These are phyloP conservation scores for Epichloe sibirici DNA, from an alignment of 2,329 filamentous ascomycete species.

Conservation along the genomic window DNA sequence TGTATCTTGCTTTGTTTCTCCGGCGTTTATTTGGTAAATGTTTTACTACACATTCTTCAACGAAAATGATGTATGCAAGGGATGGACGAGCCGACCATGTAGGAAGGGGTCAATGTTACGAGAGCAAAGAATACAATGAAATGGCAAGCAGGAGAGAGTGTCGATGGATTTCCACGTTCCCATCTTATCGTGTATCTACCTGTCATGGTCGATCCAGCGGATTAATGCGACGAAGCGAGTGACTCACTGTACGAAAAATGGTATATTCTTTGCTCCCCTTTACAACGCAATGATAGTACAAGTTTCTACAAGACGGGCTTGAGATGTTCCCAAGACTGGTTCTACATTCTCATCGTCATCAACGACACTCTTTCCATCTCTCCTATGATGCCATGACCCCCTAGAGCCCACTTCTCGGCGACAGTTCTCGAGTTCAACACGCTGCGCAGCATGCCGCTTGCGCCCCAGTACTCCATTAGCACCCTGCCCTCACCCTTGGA, in stretches of 20 bases:
- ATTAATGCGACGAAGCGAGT: too few species aligned
- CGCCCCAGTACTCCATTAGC: slow-evolving; percentile 88
- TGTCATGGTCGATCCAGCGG: too few species aligned
- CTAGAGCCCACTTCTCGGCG: slow-evolving; percentile 71
- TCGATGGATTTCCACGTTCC: not conserved
- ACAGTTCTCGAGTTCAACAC: slow-evolving; percentile 60
- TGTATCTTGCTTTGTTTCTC: not conserved
- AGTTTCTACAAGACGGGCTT: too few species aligned
- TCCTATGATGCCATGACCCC: slow-evolving; percentile 69
- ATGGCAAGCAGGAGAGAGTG: not conserved
- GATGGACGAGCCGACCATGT: not conserved
- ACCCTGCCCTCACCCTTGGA: slow-evolving; percentile 62
- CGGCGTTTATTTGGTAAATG: too few species aligned
- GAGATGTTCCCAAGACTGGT: too few species aligned
- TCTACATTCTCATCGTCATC: slow-evolving; percentile 34
- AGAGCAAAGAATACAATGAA: not conserved
- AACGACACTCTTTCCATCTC: slow-evolving; percentile 65
- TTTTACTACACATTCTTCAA: too few species aligned
- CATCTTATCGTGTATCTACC: too few species aligned
- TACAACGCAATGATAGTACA: not conserved
- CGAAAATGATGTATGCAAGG: not conserved
- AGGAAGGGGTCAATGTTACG: not conserved
- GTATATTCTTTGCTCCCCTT: not conserved
- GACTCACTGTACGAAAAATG: not conserved
- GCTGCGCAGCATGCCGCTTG: slow-evolving; percentile 65